Conservation (phyloP, 805 yeast genomes). For the Alloascoidea hylecoeti region DNA sequence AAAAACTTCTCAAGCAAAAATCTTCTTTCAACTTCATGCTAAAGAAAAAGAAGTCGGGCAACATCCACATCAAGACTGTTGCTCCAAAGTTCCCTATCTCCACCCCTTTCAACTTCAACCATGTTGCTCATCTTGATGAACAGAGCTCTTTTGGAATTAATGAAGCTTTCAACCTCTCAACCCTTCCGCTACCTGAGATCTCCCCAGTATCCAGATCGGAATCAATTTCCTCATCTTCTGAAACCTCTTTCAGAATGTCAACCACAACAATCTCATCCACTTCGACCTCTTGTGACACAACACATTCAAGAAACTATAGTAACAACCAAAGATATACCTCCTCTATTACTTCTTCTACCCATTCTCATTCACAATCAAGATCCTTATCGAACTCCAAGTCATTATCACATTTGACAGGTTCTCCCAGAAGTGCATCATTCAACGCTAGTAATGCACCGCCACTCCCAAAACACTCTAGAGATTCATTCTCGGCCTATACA, state of each 20-base stretch:
- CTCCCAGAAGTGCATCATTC: neutral
- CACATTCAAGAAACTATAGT: too few relatives aligned
- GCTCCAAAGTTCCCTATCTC: neutral
- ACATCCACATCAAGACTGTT: neutral
- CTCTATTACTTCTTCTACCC: neutral
- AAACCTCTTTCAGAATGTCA: neutral
- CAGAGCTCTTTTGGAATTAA: too few relatives aligned
- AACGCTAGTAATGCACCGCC: neutral
- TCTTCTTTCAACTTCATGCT: neutral
- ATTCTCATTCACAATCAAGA: neutral
- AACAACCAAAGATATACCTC: too few relatives aligned
- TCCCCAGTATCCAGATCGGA: neutral
- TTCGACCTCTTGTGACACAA: conserved; percentile 1
- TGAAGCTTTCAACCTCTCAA: neutral
- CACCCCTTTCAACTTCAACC: conserved; percentile 1
- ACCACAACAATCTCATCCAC: neutral
- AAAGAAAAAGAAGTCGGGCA: neutral
- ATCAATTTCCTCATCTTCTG: neutral
- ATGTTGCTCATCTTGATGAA: too few relatives aligned
- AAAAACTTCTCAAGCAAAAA: neutral
- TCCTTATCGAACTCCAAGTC: neutral
- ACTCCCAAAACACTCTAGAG: neutral
- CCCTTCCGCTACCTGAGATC: neutral
- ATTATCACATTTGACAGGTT: neutral
- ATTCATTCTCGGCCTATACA: neutral